A percentile compares a stretch with the other conserved stretches of the same genome.
Conservation (phyloP, 306 rosid genomes). For the Cucurbita maxima region DNA sequence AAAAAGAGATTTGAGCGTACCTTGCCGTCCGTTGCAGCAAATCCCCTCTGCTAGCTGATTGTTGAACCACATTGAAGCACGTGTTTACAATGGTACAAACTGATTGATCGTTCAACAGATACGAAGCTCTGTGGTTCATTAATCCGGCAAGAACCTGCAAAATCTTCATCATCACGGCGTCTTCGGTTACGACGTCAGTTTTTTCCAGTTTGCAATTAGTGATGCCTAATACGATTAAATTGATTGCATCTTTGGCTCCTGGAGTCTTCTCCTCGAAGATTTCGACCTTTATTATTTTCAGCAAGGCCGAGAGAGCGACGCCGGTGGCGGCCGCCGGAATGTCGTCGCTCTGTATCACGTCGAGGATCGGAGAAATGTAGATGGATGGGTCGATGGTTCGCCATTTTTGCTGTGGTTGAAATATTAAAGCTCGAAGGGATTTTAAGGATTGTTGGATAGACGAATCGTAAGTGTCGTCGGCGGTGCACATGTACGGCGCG, state of each 20-base stretch:
- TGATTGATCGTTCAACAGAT: conserved; percentile 38
- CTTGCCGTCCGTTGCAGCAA: not conserved
- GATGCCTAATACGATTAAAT: conserved; percentile 33
- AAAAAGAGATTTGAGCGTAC: not conserved
- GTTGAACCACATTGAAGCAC: not conserved
- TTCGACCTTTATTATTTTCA: conserved; percentile 50
- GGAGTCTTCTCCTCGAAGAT: conserved; percentile 56
- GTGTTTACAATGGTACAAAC: conserved; percentile 39
- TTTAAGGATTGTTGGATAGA: conserved; percentile 39
- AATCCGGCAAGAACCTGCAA: conserved; percentile 39
- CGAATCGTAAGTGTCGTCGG: conserved; percentile 36
- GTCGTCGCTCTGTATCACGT: conserved; percentile 60
- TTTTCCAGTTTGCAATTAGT: conserved; percentile 59
- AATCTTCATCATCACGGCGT: conserved; percentile 75
- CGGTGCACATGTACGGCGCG: conserved; percentile 10
- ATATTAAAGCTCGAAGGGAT: conserved; percentile 61
- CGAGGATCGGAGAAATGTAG: conserved; percentile 61
- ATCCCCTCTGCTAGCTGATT: not conserved
- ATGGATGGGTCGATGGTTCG: conserved; percentile 55
- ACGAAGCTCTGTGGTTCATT: conserved; percentile 52
- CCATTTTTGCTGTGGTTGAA: conserved; percentile 73
- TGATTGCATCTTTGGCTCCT: conserved; percentile 44
- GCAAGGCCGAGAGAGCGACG: conserved; percentile 52
- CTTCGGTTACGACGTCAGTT: conserved; percentile 52
- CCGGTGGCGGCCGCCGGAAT: conserved; percentile 61